Base-by-base conservation (phyloP, 164 flowering plant species). In the Macadamia integrifolia region DNA sequence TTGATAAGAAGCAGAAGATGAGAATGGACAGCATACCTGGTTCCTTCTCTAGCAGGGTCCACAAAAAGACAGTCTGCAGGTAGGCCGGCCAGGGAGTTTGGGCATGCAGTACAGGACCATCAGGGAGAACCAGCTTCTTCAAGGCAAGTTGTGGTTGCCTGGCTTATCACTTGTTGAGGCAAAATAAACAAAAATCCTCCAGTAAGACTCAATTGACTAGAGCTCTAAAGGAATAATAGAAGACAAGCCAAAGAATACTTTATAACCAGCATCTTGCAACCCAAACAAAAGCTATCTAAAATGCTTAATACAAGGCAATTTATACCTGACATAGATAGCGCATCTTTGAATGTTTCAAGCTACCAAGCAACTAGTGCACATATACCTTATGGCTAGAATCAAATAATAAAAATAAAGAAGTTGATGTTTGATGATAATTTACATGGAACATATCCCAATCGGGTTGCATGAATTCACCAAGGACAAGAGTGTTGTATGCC, bases 381-480 rank as follows among this genome's bases (percentile, higher is more conserved):
- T 23, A 23, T 23, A 23, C 23, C 23, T 23, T 23, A 23, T 23
- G 23, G 23, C 23, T 23, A 23, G 23, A 23, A 23, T 23, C 23
- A 23, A 23, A 23, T 23, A 23, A 23, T 23, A 23, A 23, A 23
- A 23, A 23, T 23, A 23, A 23, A 23, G 23, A 23, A 23, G 23
- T 23, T 23, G 23, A 23, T 23, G 40, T 35, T 35, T 2, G 40
- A 35, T 35, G 9, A 48, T 28, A 30, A 80, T 92, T 85, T 73
- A 91, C 97, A 66, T 94, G 98, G 74, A 94, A 94, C 98, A 94
- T 94, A 67, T 94, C 98, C 98, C 98, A 94, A 62, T 94, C 98
- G 23, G 98, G 97, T 61, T 83, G 95, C 98, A 94, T 94, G 73
- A 94, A 87, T 71, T 94, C 98, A 18, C 98, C 97, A 1, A 94